Evolutionary conservation across 192 early-diverging fungal genomes (phyloP).

Genomic region (Gryganskiella cystojenkinii): DNA sequence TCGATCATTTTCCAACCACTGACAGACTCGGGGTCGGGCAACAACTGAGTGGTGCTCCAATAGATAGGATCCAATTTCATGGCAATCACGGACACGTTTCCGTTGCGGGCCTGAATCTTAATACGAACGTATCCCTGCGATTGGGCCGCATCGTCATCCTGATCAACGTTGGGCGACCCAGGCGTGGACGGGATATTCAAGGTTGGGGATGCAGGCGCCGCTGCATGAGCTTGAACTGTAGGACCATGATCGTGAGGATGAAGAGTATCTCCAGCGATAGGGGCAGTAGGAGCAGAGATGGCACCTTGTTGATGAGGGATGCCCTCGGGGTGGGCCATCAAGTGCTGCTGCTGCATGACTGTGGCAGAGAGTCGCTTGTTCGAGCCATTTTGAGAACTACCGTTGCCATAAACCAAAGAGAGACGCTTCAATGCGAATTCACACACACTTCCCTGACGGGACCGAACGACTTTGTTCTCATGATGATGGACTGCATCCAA

Average conservation of each 20-base stretch:
- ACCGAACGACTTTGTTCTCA: constrained; percentile 55
- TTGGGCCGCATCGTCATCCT: constrained; percentile 57
- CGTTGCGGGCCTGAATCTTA: constrained; percentile 65
- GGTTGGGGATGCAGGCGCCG: neutral
- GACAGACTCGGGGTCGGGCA: constrained; percentile 57
- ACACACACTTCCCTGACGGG: constrained; percentile 54
- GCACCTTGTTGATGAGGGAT: neutral
- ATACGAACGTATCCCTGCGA: constrained; percentile 68
- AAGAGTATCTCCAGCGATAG: constrained; percentile 5
- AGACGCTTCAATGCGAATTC: constrained; percentile 62
- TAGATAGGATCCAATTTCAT: constrained; percentile 81
- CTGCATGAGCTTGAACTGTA: neutral
- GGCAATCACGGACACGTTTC: constrained; percentile 74
- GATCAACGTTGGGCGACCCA: constrained; percentile 4
- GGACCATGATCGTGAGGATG: constrained; percentile 11
- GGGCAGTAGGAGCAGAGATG: neutral
- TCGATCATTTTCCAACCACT: constrained; percentile 41
- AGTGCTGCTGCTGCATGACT: neutral
- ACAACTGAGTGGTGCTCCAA: constrained; percentile 78
- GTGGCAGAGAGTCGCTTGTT: constrained; percentile 15
- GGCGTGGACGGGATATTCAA: neutral
- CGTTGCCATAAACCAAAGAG: neutral
- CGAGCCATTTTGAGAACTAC: neutral
- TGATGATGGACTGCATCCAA: constrained; percentile 62
- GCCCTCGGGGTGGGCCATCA: constrained; percentile 5